Evolutionary conservation across 805 yeast genomes (phyloP).

Genomic region (Teunomyces lycoperdinae): DNA sequence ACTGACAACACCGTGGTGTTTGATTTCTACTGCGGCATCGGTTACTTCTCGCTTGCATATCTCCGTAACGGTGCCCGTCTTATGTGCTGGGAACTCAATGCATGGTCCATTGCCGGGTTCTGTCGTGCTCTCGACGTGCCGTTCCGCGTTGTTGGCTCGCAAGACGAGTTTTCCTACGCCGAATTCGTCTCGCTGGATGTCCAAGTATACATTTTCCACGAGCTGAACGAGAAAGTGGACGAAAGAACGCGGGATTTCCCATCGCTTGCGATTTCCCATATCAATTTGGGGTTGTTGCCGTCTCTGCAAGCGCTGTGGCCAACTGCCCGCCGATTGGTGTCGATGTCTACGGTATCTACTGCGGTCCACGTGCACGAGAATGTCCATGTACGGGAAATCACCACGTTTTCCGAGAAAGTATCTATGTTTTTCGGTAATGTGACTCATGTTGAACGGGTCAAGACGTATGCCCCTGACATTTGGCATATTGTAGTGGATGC

Average conservation of each 20-base stretch:
- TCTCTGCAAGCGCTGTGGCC: constrained; percentile 63
- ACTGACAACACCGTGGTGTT: constrained; percentile 46
- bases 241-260: constrained; percentile 32
- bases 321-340: constrained; percentile 30
- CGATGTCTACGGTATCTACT: neutral
- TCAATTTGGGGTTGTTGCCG: constrained; percentile 80
- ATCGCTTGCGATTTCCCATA: constrained; percentile 45
- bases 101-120: constrained; percentile 79
- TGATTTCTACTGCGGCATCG: constrained; percentile 83
- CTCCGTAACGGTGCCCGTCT: constrained; percentile 52
- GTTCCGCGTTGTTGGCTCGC: constrained; percentile 26
- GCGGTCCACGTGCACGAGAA: constrained; percentile 74
- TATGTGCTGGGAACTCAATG: constrained; percentile 80
- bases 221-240: constrained; percentile 55
- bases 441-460: constrained; percentile 58
- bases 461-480: constrained; percentile 85
- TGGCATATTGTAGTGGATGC: constrained; percentile 63
- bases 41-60: constrained; percentile 76
- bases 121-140: constrained; percentile 53
- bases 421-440: constrained; percentile 10
- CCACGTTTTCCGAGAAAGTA: constrained; percentile 22
- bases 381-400: constrained; percentile 46
- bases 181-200: constrained; percentile 11
- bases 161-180: constrained; percentile 27
- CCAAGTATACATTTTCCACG: constrained; percentile 55